Evolutionary conservation across 2,329 filamentous ascomycete species (phyloP).

Genomic region (Cercospora berteroae): DNA sequence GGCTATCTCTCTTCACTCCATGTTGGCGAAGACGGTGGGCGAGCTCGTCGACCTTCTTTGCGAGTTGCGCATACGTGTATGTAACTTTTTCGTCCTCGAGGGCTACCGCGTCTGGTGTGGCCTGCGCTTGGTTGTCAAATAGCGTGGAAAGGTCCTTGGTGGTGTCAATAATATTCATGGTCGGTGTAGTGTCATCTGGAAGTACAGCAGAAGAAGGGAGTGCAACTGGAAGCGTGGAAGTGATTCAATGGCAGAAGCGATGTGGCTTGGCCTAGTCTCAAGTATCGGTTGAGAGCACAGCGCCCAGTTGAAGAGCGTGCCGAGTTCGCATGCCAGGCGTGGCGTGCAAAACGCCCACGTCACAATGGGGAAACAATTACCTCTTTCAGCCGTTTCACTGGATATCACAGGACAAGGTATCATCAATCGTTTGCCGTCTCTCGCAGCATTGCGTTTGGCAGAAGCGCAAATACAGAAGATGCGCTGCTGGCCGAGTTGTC

Average conservation of each 20-base stretch:
- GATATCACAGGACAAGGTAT: not conserved
- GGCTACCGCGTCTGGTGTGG: constrained; percentile 67
- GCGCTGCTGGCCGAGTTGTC: not conserved
- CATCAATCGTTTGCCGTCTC: not conserved
- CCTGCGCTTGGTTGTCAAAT: constrained; percentile 65
- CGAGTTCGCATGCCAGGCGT: constrained; percentile 1
- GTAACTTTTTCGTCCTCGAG: constrained; percentile 66
- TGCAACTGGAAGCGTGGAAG: not conserved
- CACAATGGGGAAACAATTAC: constrained; percentile 8
- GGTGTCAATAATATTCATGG: constrained; percentile 67
- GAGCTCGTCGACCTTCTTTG: constrained; percentile 64
- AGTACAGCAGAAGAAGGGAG: not conserved
- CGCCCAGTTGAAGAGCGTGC: not conserved
- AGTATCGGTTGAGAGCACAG: constrained; percentile 6
- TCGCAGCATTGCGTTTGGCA: not conserved
- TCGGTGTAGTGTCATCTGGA: constrained; percentile 1
- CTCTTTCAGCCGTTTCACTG: constrained; percentile 7
- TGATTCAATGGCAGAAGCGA: not conserved
- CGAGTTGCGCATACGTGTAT: constrained; percentile 72
- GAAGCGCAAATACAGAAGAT: not conserved
- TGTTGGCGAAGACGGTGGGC: constrained; percentile 62
- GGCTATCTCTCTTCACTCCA: constrained; percentile 68
- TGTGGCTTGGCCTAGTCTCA: not conserved
- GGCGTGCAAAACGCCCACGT: constrained; percentile 5
- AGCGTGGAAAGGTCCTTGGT: constrained; percentile 70